Evolutionary conservation across 1,284 basidiomycete genomes (phyloP).

Genomic region (Tilletia setariae): DNA sequence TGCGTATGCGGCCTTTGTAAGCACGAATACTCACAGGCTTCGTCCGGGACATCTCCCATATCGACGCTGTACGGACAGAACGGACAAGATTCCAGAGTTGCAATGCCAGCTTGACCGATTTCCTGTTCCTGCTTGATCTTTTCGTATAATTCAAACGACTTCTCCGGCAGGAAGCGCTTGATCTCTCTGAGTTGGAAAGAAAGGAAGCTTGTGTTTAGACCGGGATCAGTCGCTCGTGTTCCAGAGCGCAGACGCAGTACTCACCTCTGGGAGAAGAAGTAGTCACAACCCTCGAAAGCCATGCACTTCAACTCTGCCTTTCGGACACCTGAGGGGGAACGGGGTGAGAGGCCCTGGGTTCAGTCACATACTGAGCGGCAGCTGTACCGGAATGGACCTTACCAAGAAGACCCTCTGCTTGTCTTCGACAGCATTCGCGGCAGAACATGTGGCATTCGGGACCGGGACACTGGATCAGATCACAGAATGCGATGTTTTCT

Average conservation of each 20-base stretch:
- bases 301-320: constrained; percentile 36
- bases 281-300: constrained; percentile 35
- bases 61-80: constrained; percentile 41
- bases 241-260: no score
- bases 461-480: constrained; percentile 81
- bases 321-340: background rate
- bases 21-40: constrained; percentile 37
- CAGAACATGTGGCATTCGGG: constrained; percentile 76
- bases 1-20: no score
- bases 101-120: constrained; percentile 34
- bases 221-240: no score
- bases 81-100: constrained; percentile 37
- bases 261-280: constrained; percentile 26
- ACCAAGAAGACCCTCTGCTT: constrained; percentile 56
- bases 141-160: constrained; percentile 33
- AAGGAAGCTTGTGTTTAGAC: no score
- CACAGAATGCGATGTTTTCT: constrained; percentile 16
- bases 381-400: no score
- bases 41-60: constrained; percentile 41
- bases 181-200: constrained; percentile 22
- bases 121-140: constrained; percentile 43
- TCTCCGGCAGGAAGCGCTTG: constrained; percentile 26
- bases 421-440: constrained; percentile 60
- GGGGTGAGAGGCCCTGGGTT: no score
- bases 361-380: no score